phyloP scores from a whole-genome alignment of 208 protist species.

The Porcisia deanei region DNA sequence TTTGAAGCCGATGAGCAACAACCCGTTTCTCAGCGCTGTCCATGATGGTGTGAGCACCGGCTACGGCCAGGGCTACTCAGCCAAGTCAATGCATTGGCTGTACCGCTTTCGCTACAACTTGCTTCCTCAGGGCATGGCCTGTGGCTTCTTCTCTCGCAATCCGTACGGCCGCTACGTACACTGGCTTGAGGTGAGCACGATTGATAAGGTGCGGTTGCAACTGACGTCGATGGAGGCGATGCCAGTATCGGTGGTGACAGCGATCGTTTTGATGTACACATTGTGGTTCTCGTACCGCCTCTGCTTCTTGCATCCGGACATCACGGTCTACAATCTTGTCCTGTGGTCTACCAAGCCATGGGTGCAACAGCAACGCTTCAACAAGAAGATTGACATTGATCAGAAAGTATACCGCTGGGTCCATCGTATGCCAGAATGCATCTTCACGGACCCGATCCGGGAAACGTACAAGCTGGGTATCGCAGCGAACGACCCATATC shows the following conservation, averaged over 20 bases:
- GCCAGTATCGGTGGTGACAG: slow-evolving; percentile 46
- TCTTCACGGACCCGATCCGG: slow-evolving; percentile 58
- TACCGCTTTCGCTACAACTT: slow-evolving; percentile 88
- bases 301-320: slow-evolving; percentile 80
- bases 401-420: slow-evolving; percentile 82
- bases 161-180: slow-evolving; percentile 83
- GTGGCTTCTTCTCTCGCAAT: slow-evolving; percentile 83
- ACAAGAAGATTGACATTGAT: slow-evolving; percentile 86
- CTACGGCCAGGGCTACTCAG: slow-evolving; percentile 70
- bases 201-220: slow-evolving; percentile 82
- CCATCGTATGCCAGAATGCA: slow-evolving; percentile 75
- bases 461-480: slow-evolving; percentile 70
- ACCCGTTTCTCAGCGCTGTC: slow-evolving; percentile 67
- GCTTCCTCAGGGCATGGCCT: slow-evolving; percentile 61
- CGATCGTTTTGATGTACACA: slow-evolving; percentile 56
- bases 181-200: slow-evolving; percentile 88
- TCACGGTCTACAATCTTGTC: slow-evolving; percentile 86
- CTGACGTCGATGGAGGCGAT: slow-evolving; percentile 56
- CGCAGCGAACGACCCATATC: slow-evolving; percentile 78
- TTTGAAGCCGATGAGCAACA: slow-evolving; percentile 75
- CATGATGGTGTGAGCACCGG: slow-evolving; percentile 77
- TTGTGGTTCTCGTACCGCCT: slow-evolving; percentile 77
- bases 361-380: slow-evolving; percentile 85
- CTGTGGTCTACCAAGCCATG: slow-evolving; percentile 82
- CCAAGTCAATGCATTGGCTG: slow-evolving; percentile 78